Conservation (phyloP, 2,329 filamentous ascomycete genomes). For the Amylocarpus encephaloides region DNA sequence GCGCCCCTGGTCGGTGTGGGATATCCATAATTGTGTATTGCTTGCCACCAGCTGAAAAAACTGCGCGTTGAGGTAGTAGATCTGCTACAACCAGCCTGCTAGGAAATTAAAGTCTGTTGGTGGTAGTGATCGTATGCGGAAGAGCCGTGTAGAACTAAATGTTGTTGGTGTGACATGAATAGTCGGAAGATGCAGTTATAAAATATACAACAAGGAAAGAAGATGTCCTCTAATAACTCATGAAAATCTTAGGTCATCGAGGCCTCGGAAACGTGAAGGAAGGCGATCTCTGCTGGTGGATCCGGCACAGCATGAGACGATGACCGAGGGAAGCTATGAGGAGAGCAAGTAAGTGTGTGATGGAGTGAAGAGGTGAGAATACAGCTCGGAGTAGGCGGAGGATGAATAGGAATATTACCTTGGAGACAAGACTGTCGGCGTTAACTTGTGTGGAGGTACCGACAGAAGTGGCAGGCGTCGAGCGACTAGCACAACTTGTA, state of each 20-base stretch:
- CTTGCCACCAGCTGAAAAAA: slow-evolving; percentile 26
- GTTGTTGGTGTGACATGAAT: slow-evolving; percentile 25
- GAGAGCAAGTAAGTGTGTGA: background rate
- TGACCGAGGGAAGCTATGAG: background rate
- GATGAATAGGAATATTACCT: background rate
- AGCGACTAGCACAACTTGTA: too few species aligned
- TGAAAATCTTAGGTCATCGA: slow-evolving; percentile 19
- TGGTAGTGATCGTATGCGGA: slow-evolving; percentile 25
- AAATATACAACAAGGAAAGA: slow-evolving; percentile 22
- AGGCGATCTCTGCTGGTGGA: slow-evolving; percentile 2
- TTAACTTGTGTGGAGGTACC: too few species aligned
- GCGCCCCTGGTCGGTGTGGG: slow-evolving; percentile 28
- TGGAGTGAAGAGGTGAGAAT: background rate
- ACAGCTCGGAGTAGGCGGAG: background rate
- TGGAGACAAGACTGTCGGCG: too few species aligned
- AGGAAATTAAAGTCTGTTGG: slow-evolving; percentile 16
- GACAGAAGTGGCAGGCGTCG: too few species aligned
- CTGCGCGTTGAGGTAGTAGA: slow-evolving; percentile 8
- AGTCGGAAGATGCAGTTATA: slow-evolving; percentile 11
- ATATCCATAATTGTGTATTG: slow-evolving; percentile 36
- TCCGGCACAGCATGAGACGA: slow-evolving; percentile 7
- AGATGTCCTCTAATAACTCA: slow-evolving; percentile 11
- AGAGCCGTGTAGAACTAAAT: slow-evolving; percentile 18
- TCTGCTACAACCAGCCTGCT: slow-evolving; percentile 8
- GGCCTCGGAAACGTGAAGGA: slow-evolving; percentile 6